A percentile compares a stretch with the other conserved stretches of the same genome.
These are phyloP conservation scores for Rhizopogon salebrosus DNA, from an alignment of 768 basidiomycete genomes.

Conservation along the genomic window DNA sequence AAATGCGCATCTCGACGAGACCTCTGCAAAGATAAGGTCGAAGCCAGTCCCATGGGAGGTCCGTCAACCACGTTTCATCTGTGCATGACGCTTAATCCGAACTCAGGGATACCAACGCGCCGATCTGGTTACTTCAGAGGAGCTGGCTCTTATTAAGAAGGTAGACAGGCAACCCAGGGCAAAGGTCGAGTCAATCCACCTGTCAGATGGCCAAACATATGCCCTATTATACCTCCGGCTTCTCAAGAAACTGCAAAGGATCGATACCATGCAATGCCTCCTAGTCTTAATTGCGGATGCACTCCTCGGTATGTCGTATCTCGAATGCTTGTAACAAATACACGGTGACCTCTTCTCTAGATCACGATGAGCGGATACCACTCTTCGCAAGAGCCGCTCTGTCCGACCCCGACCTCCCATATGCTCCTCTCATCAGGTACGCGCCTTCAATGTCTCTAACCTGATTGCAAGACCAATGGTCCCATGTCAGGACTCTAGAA, in stretches of 20 bases:
- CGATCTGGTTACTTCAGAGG: slow-evolving; percentile 81
- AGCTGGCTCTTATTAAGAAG: slow-evolving; percentile 83
- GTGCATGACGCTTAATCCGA: slow-evolving; percentile 9
- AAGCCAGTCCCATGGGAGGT: slow-evolving; percentile 99
- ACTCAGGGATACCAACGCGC: slow-evolving; percentile 91
- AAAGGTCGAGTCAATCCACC: slow-evolving; percentile 69
- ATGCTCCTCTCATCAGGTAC: slow-evolving; percentile 72
- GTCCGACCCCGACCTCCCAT: slow-evolving; percentile 76
- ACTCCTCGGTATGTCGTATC: slow-evolving; percentile 53
- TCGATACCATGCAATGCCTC: slow-evolving; percentile 85
- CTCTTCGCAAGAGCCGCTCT: slow-evolving; percentile 62
- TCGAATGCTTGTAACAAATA: not conserved
- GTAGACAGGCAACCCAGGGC: slow-evolving; percentile 77
- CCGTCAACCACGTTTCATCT: slow-evolving; percentile 4
- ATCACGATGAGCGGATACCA: slow-evolving; percentile 83
- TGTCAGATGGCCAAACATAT: slow-evolving; percentile 80
- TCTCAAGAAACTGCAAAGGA: slow-evolving; percentile 78
- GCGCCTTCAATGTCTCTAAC: slow-evolving; percentile 1
- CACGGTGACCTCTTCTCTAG: slow-evolving; percentile 30
- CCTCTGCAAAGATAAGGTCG: slow-evolving; percentile 78
- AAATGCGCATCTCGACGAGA: slow-evolving; percentile 82
- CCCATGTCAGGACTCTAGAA: slow-evolving; percentile 58
- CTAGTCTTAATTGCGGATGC: slow-evolving; percentile 88
- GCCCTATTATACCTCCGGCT: slow-evolving; percentile 86
- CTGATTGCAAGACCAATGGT: slow-evolving; percentile 5